Evolutionary conservation across 2,329 filamentous ascomycete species (phyloP), one percentile per base, ranked within the genome.

Genomic region (Aspergillus pseudonomiae): DNA sequence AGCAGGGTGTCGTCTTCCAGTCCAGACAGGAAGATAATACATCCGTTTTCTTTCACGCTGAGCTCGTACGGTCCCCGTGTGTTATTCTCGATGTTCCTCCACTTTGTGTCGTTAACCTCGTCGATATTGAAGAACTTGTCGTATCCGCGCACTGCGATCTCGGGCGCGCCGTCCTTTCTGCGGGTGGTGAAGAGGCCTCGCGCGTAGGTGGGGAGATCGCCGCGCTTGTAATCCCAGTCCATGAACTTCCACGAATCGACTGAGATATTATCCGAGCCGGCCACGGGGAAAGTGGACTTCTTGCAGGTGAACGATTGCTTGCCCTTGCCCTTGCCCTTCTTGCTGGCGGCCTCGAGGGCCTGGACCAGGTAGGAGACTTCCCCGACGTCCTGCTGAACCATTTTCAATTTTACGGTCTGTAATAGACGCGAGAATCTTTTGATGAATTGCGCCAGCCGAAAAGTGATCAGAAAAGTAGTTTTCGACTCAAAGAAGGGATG

Each of bases 91-190:
- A 99, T 92, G 73, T 90, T 91, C 19, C 82, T 78, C 95, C 95
- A 99, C 71, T 89, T 86, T 4, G 95, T 99, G 68, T 91, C 88
- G 54, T 82, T 78, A 9, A 96, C 90, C 80, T 99, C 95, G 57
- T 87, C 87, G 46, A 92, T 86, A 72, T 99, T 99, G 87, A 99
- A 99, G 82, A 99, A 99, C 80, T 99, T 99, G 84, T 99, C 94
- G 79, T 99, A 99, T 58, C 95, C 95, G 70, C 95, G 87, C 56
- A 93, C 88, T 1, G 86, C 91, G 70, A 99, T 97, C 77, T 97
- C 92, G 14, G 87, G 81, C 10, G 86, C 82, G 10, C 88, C 88
- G 30, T 86, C 82, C 57, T 84, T 81, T 66, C 86, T 89, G 67
- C 81, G 86, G 48, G 90, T 91, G n/a, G 94, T 99, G 79, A 99